Percentiles rank a stretch among this genome's conserved stretches.
phyloP scores from a whole-genome alignment of 2,329 filamentous ascomycete species.

The Zasmidium cellare region DNA sequence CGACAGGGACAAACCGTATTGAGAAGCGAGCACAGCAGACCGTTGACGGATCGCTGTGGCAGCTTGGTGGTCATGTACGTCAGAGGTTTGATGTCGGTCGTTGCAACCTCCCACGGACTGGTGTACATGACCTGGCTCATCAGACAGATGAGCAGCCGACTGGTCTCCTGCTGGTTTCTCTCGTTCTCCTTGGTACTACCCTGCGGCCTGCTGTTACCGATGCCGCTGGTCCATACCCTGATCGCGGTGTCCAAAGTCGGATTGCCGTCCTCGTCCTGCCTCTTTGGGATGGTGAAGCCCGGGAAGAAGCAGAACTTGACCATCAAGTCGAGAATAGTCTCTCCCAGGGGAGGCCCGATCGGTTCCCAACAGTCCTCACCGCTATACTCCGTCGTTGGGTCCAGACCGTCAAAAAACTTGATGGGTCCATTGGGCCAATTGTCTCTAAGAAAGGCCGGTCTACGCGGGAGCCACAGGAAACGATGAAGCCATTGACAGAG shows the following conservation, averaged over 20 bases:
- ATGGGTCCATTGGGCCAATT: constrained; percentile 22
- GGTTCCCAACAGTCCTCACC: constrained; percentile 53
- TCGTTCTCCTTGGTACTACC: constrained; percentile 89
- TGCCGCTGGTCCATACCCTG: constrained; percentile 96
- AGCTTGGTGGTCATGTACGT: constrained; percentile 86
- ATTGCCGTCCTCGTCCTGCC: constrained; percentile 25
- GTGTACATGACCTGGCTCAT: constrained; percentile 93
- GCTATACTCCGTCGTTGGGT: constrained; percentile 53
- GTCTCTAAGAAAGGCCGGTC: constrained; percentile 29
- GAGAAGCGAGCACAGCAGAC: constrained; percentile 84
- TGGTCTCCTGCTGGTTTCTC: constrained; percentile 85
- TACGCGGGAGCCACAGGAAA: constrained; percentile 75
- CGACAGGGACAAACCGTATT: constrained; percentile 70
- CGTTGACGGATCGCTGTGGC: constrained; percentile 89
- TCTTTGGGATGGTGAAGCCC: constrained; percentile 75
- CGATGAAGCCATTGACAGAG: constrained; percentile 83
- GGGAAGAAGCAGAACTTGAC: constrained; percentile 89
- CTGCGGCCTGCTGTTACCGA: constrained; percentile 88
- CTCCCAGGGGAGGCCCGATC: constrained; percentile 81
- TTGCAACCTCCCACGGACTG: constrained; percentile 60
- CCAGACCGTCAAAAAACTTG: constrained; percentile 37
- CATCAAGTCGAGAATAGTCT: constrained; percentile 88
- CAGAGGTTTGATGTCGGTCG: constrained; percentile 77
- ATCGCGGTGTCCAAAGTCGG: constrained; percentile 67
- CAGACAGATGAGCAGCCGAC: constrained; percentile 81